phyloP scores from a whole-genome alignment of 495 filamentous ascomycete genomes.

The Aspergillus cavernicola region DNA sequence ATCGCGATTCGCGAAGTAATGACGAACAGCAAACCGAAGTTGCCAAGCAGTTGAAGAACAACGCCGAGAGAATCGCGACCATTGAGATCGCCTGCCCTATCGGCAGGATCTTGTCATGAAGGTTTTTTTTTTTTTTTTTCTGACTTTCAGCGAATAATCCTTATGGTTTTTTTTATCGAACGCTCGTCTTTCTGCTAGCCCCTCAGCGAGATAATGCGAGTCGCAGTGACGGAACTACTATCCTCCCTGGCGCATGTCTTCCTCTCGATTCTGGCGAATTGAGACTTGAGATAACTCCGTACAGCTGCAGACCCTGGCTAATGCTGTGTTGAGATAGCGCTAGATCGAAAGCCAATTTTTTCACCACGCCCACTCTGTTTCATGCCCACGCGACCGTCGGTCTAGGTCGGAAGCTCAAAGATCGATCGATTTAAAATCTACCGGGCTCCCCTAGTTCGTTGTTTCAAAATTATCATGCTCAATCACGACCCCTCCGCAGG shows the following conservation, averaged over 20 bases:
- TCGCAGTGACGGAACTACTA: no score
- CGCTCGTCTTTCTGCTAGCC: background rate
- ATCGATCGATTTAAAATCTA: constrained; percentile 6
- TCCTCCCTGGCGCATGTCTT: background rate
- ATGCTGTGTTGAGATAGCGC: constrained; percentile 6
- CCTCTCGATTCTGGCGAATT: background rate
- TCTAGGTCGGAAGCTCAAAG: background rate
- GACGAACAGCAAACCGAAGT: no score
- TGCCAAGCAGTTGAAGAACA: no score
- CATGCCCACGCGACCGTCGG: background rate
- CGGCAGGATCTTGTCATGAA: background rate
- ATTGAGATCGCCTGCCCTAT: background rate
- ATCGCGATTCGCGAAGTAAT: no score
- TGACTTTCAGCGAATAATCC: no score
- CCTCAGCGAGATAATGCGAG: background rate
- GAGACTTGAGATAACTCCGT: background rate
- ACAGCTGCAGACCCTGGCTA: background rate
- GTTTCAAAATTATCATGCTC: constrained; percentile 17
- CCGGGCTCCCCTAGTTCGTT: constrained; percentile 6
- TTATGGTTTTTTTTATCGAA: no score
- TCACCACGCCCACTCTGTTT: background rate
- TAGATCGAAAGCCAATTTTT: constrained; percentile 11
- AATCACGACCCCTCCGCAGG: constrained; percentile 22
- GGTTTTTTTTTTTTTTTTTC: background rate
- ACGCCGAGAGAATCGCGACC: no score